These are phyloP conservation scores for Tetrapyrgos nigripes DNA, from an alignment of 1,284 basidiomycete species.

Conservation along the genomic window DNA sequence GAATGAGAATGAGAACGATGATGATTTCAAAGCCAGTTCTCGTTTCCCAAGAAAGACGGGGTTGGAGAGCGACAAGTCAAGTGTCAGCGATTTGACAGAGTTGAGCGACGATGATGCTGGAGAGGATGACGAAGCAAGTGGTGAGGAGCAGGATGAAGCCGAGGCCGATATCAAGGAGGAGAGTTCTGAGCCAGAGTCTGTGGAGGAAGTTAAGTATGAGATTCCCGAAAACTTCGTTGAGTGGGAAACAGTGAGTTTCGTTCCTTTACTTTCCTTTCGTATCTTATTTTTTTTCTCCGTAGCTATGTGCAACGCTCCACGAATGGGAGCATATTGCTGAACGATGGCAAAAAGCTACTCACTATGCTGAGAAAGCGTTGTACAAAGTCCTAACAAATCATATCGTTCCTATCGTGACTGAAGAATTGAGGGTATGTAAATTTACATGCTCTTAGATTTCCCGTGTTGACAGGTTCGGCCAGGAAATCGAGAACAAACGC, in stretches of 20 bases:
- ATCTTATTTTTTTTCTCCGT: not conserved
- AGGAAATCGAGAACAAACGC: conserved; percentile 71
- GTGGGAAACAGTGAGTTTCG: conserved; percentile 79
- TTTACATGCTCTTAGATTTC: conserved; percentile 14
- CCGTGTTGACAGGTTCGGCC: conserved; percentile 14
- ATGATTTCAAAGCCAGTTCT: conserved; percentile 23
- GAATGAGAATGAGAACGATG: conserved; percentile 28
- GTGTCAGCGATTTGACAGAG: conserved; percentile 74
- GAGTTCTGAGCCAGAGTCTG: conserved; percentile 20
- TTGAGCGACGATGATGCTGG: conserved; percentile 44
- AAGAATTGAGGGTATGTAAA: conserved; percentile 62
- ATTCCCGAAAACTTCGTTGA: conserved; percentile 68
- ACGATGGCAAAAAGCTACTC: conserved; percentile 75
- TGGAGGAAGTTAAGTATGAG: conserved; percentile 15
- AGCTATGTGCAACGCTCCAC: conserved; percentile 81
- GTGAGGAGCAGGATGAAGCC: conserved; percentile 18
- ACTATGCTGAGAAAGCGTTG: conserved; percentile 82
- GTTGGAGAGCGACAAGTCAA: conserved; percentile 60
- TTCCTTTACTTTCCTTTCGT: conserved; percentile 5
- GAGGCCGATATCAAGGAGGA: conserved; percentile 24
- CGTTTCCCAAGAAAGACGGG: conserved; percentile 47
- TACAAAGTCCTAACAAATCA: conserved; percentile 69
- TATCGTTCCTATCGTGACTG: conserved; percentile 71
- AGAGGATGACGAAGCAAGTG: conserved; percentile 25
- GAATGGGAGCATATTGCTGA: conserved; percentile 83